Evolutionary conservation across 2,329 filamentous ascomycete species (phyloP), one percentile per base, ranked within the genome.

Genomic region (Colletotrichum sp.): DNA sequence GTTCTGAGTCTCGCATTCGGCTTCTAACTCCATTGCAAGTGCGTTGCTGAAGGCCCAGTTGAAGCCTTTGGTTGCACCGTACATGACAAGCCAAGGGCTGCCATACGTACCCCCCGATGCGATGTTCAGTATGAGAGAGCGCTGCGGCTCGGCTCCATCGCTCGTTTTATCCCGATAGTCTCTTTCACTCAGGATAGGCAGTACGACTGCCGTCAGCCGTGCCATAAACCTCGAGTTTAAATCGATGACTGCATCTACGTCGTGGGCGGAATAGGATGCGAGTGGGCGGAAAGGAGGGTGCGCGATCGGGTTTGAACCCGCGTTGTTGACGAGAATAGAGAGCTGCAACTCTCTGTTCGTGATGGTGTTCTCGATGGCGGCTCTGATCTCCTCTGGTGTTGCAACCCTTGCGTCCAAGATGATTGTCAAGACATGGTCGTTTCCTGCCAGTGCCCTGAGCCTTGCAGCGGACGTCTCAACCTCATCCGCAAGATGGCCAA

Each of bases 1-100:
- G 25, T 80, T 80, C 30, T 58, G 68, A 58, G 55, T 58, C 27
- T 58, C 13, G 7, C 16, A 8, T 9, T n/a, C 6, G 16, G 25
- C 55, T 2, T 58, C 55, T 18, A 6, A 18, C 16, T 58, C 43
- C 22, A 18, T 52, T 18, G 43, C 18, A 9, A 52, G 43, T n/a
- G 43, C 22, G 43, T n/a, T 52, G 22, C 43, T 22, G 18, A 52
- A 52, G 16, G 43, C 43, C 43, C 43, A 52, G 43, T 52, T 52
- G 10, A 52, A 52, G 15, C 18, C 43, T 52, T 52, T 52, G 22
- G 43, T 52, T 8, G 43, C 43, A n/a, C 43, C 16, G 16, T 22
- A 52, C 12, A 52, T 52, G 43, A 52, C 43, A 18, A 52, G 43
- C 43, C 43, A 52, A 8, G 18, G 18, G 22, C 43, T 52, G 15